phyloP scores from a whole-genome alignment of 1,284 basidiomycete genomes.

The Ustilago xerochloae region DNA sequence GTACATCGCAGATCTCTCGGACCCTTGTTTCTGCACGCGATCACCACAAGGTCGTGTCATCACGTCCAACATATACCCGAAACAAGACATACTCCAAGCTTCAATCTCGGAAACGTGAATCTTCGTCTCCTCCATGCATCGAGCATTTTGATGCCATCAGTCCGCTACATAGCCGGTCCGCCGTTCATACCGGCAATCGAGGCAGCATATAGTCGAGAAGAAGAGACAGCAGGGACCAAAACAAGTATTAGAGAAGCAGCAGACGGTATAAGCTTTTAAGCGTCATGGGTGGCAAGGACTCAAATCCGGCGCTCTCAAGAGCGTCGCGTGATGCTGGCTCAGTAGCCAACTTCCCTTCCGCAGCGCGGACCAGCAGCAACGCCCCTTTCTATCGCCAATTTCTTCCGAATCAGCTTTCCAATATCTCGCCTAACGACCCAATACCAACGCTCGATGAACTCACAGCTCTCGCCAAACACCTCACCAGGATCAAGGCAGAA shows the following conservation, averaged over 20 bases:
- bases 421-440: constrained; percentile 39
- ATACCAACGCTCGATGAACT: constrained; percentile 52
- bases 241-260: too few relatives aligned
- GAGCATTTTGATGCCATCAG: neutral
- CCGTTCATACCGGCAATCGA: too few relatives aligned
- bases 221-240: too few relatives aligned
- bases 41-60: neutral
- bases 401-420: constrained; percentile 41
- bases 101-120: neutral
- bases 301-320: constrained; percentile 22
- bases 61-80: neutral
- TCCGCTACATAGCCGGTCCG: too few relatives aligned
- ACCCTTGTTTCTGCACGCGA: constrained; percentile 2
- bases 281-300: constrained; percentile 40
- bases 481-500: constrained; percentile 39
- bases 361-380: constrained; percentile 9
- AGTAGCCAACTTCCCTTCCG: neutral
- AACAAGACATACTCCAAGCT: neutral
- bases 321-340: constrained; percentile 25
- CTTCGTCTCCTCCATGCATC: neutral
- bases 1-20: neutral
- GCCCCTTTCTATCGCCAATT: constrained; percentile 52
- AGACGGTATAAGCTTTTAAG: too few relatives aligned
- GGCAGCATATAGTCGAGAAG: too few relatives aligned
- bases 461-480: constrained; percentile 35